phyloP scores from a whole-genome alignment of 1,284 basidiomycete species.

The Microbotryomycetes sp. region DNA sequence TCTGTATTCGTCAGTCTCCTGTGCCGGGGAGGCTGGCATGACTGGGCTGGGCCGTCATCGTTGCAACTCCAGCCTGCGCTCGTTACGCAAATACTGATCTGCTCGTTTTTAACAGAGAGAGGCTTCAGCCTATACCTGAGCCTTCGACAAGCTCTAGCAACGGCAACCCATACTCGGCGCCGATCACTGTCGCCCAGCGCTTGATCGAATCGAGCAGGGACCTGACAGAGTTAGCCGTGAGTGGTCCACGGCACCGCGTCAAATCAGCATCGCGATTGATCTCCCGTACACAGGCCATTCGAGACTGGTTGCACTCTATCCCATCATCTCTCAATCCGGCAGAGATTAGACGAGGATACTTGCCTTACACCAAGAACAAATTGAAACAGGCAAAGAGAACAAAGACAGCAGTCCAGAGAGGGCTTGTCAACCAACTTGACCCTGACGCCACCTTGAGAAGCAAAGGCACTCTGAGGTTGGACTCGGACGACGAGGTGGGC shows the following conservation, averaged over 20 bases:
- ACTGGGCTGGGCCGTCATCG: not conserved
- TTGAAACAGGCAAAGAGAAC: constrained; percentile 58
- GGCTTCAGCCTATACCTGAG: not conserved
- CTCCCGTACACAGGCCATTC: constrained; percentile 43
- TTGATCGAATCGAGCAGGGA: constrained; percentile 56
- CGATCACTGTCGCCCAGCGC: constrained; percentile 60
- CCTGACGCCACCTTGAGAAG: constrained; percentile 59
- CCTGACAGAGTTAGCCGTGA: constrained; percentile 59
- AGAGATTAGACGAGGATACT: constrained; percentile 67
- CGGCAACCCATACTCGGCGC: constrained; percentile 73
- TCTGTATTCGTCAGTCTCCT: constrained; percentile 42
- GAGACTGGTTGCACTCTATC: constrained; percentile 67
- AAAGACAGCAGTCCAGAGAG: constrained; percentile 42
- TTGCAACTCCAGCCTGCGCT: not conserved
- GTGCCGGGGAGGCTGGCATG: no score
- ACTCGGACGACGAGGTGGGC: constrained; percentile 62
- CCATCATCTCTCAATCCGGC: constrained; percentile 54
- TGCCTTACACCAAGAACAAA: constrained; percentile 69
- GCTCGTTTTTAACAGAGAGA: no score
- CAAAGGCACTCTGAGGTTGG: constrained; percentile 46
- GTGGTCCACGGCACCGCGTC: not conserved
- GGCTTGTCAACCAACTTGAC: constrained; percentile 59
- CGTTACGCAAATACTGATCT: not conserved
- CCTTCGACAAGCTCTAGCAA: constrained; percentile 33
- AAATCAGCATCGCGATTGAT: not conserved